Conservation (phyloP, 1,284 basidiomycete species). For the Ustilago trichophora region DNA sequence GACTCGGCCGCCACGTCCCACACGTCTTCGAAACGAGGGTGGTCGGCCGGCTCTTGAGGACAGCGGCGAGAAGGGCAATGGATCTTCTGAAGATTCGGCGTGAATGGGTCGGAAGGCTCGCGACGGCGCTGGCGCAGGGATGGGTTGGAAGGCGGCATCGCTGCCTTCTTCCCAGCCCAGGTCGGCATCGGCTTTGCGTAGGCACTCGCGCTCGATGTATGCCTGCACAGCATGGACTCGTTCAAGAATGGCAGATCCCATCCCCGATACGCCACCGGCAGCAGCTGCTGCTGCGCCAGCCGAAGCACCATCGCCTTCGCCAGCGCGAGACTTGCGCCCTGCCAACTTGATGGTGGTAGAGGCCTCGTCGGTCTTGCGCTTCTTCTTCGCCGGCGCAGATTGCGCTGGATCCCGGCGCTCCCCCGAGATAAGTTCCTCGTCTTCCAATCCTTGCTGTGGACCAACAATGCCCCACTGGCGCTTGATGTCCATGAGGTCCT, state of each 20-base stretch:
- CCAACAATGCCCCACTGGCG: conserved; percentile 58
- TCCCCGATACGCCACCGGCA: conserved; percentile 70
- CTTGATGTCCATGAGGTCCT: conserved; percentile 59
- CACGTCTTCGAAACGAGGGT: conserved; percentile 62
- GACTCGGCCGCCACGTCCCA: conserved; percentile 64
- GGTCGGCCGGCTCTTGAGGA: conserved; percentile 56
- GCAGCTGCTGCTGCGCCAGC: conserved; percentile 24
- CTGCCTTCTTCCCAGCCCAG: conserved; percentile 63
- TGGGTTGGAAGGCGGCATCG: conserved; percentile 62
- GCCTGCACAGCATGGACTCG: conserved; percentile 60
- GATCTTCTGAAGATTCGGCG: conserved; percentile 46
- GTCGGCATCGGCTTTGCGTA: conserved; percentile 55
- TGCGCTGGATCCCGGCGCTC: conserved; percentile 50
- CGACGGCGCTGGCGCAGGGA: conserved; percentile 47
- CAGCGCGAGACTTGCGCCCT: conserved; percentile 45
- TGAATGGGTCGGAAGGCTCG: conserved; percentile 63
- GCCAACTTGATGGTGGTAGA: conserved; percentile 50
- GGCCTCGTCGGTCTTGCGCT: conserved; percentile 58
- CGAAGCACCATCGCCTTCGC: conserved; percentile 35
- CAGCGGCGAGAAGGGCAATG: conserved; percentile 36
- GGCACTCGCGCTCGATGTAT: conserved; percentile 63
- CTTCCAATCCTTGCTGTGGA: conserved; percentile 54
- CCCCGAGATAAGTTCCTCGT: conserved; percentile 61
- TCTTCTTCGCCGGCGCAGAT: conserved; percentile 54
- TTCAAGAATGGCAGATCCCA: conserved; percentile 61